Conservation (phyloP, 208 protist species). For the Porcisia deanei region DNA sequence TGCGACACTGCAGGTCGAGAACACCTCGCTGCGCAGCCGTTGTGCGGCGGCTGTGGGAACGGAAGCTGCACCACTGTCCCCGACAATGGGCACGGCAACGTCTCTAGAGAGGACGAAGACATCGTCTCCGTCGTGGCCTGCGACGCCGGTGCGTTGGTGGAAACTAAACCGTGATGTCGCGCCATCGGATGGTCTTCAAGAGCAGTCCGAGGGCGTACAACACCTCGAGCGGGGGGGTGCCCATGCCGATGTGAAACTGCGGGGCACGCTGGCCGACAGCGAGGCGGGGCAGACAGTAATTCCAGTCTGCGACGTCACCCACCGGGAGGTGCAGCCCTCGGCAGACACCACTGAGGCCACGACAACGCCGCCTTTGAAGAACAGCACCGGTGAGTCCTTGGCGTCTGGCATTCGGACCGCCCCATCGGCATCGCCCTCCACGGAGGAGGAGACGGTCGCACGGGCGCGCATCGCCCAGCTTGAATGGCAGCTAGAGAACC, state of each 20-base stretch:
- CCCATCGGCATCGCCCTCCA: neutral
- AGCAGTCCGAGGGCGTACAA: neutral
- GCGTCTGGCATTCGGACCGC: neutral
- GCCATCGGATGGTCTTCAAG: neutral
- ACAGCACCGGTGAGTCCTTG: neutral
- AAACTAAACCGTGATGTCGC: neutral
- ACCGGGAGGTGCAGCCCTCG: neutral
- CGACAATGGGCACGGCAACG: neutral
- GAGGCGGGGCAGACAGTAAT: constrained; percentile 26
- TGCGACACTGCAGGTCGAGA: constrained; percentile 5
- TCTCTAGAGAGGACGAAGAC: neutral
- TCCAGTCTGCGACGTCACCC: neutral
- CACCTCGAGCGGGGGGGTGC: neutral
- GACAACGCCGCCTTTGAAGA: neutral
- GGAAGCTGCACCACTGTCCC: neutral
- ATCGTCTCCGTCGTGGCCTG: constrained; percentile 23
- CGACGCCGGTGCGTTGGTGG: constrained; percentile 33
- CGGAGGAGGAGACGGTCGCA: neutral
- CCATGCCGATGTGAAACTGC: constrained; percentile 6
- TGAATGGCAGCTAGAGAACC: constrained; percentile 38
- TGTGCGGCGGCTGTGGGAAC: constrained; percentile 10
- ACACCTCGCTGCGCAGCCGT: neutral
- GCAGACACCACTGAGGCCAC: neutral
- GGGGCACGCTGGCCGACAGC: constrained; percentile 16
- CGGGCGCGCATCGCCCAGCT: constrained; percentile 26